phyloP scores from a whole-genome alignment of 106 monocot genomes.

The Chionographis japonica region DNA sequence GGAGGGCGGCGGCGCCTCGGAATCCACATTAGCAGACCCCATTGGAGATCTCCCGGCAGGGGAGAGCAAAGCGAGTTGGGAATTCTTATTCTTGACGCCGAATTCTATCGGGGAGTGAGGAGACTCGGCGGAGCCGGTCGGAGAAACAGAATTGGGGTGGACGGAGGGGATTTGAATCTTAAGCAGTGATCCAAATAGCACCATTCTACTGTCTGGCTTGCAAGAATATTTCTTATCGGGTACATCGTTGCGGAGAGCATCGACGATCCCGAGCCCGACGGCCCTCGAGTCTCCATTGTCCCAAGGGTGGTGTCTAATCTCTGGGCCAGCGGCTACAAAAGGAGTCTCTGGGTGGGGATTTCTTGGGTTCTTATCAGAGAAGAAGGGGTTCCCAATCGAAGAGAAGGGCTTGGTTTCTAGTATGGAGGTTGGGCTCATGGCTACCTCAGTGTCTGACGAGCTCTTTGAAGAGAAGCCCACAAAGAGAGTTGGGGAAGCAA shows the following conservation, averaged over 20 bases:
- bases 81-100: constrained; percentile 51
- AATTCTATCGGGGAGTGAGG: constrained; percentile 44
- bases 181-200: constrained; percentile 38
- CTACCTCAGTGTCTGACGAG: constrained; percentile 12
- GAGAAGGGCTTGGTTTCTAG: constrained; percentile 35
- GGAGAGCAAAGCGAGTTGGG: constrained; percentile 35
- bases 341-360: neutral
- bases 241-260: constrained; percentile 42
- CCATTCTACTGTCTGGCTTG: constrained; percentile 29
- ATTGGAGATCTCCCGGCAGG: constrained; percentile 13
- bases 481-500: constrained; percentile 27
- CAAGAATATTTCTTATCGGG: neutral
- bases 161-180: constrained; percentile 45
- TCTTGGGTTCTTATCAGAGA: constrained; percentile 9
- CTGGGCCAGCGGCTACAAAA: neutral
- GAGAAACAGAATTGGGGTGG: constrained; percentile 2
- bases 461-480: constrained; percentile 6
- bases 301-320: constrained; percentile 11
- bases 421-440: constrained; percentile 43
- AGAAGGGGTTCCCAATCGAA: constrained; percentile 7
- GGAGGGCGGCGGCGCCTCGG: neutral
- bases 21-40: neutral
- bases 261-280: constrained; percentile 47
- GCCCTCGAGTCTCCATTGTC: constrained; percentile 7
- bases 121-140: constrained; percentile 9